Evolutionary conservation across 495 filamentous ascomycete species (phyloP).

Genomic region (Jackrogersella minutella): DNA sequence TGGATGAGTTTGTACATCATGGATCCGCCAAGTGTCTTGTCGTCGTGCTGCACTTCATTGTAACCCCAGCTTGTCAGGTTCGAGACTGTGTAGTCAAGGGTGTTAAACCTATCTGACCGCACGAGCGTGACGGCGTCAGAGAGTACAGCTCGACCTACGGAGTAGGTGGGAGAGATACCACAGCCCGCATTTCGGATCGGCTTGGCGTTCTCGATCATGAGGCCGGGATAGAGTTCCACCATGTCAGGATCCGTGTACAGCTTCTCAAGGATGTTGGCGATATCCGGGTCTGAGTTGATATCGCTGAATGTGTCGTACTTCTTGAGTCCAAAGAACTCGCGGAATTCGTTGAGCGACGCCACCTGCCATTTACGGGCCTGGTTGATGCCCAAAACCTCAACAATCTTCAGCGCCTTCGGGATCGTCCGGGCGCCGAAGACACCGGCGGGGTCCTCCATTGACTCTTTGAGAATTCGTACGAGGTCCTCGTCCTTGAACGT

Average conservation of each 20-base stretch:
- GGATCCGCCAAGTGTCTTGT: conserved; percentile 71
- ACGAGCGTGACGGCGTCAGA: conserved; percentile 83
- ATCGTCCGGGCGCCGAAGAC: conserved; percentile 72
- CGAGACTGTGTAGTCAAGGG: conserved; percentile 68
- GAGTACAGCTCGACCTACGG: conserved; percentile 75
- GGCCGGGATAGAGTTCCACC: conserved; percentile 57
- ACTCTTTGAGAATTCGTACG: conserved; percentile 65
- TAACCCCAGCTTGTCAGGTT: conserved; percentile 83
- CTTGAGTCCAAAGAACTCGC: conserved; percentile 74
- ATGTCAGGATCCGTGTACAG: conserved; percentile 81
- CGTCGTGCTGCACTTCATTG: conserved; percentile 72
- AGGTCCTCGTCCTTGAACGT: conserved; percentile 68
- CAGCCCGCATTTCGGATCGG: conserved; percentile 68
- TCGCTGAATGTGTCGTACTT: conserved; percentile 75
- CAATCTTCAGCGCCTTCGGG: conserved; percentile 69
- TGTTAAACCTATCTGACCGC: conserved; percentile 83
- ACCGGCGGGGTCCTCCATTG: conserved; percentile 65
- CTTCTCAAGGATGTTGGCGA: conserved; percentile 73
- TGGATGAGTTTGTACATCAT: conserved; percentile 78
- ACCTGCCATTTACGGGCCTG: conserved; percentile 81
- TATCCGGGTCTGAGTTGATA: conserved; percentile 81
- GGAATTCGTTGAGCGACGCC: conserved; percentile 82
- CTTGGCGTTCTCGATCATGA: conserved; percentile 78
- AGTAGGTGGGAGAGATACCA: conserved; percentile 75
- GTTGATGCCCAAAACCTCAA: conserved; percentile 81